Evolutionary conservation across 768 basidiomycete genomes (phyloP), one percentile per base, ranked within the genome.

Genomic region (Hortiboletus flavorubellus): DNA sequence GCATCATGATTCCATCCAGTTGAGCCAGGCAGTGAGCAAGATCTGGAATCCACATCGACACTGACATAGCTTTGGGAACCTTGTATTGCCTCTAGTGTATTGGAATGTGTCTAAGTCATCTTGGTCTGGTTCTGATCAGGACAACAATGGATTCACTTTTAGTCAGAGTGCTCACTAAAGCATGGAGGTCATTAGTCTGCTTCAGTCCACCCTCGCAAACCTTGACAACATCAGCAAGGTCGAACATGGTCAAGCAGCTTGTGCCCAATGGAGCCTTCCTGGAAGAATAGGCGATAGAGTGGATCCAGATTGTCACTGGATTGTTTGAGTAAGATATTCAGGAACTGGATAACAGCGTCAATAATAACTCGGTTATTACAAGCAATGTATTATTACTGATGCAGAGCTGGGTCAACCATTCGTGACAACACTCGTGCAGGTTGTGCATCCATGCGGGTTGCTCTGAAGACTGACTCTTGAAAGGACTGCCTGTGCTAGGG

Each of bases 381-480:
- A 31, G 5, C 14, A 21, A 48, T 29, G 49, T 14, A 33, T 38
- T 68, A 84, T 64, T 64, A 93, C 94, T 41, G 79, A 71, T 37
- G 95, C 21, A 96, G 5, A 98, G 70, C 49, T 82, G 78, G 78
- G 73, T 74, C 47, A 94, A 79, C 93, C 94, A 96, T 67, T 91
- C 90, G 39, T 81, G 78, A 67, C 93, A 91, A 39, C 91, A 85
- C 51, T 89, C 87, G 47, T 87, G 77, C 39, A 98, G 76, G 18
- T 81, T 78, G 33, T 89, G 83, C 96, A 98, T 98, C 96, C 96
- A 99, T 1, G 88, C 90, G 21, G 96, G 95, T 66, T 91, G 89
- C 52, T 89, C 84, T 2, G 85, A 80, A 2, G 83, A 72, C 59
- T 85, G 81, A 18, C 82, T 76, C 66, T 87, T 88, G 21, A 82